Base-by-base conservation (phyloP, 2,329 filamentous ascomycete genomes). In the Myriosclerotinia curreyana region DNA sequence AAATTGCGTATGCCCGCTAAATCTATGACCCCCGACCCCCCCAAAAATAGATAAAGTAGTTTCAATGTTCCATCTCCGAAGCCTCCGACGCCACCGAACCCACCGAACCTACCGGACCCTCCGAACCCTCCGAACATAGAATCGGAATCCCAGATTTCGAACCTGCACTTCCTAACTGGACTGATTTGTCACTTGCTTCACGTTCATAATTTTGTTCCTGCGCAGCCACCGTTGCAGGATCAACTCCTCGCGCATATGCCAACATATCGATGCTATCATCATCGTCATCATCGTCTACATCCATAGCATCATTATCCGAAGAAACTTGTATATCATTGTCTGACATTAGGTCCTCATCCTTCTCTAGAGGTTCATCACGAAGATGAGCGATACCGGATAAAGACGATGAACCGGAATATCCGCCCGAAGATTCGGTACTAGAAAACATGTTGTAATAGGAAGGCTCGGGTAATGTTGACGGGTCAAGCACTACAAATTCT, bases 261-360 rank as follows among this genome's bases (percentile, higher is more conserved):
- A 65, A 25, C 63, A 65, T 62, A 28, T 65, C 63, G 14, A 65
- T 55, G 15, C 63, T 65, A 15, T 53, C 51, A 9, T 65, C 50
- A 50, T 64, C 56, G 9, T 65, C 61, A 1, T 44, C 53, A 31
- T 50, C 53, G 28, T 22, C 48, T 7, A 62, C 9, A 25, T 62
- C 42, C 49, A 49, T 54, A 6, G 28, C 58, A 25, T 14, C 28
- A 2, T 17, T 49, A 49, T 60, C 28, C 5, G 55, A 60, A 48
- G 48, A 59, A 2, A 59, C 40, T n/a, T 60, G 55, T 20, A 60
- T 52, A n/a, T 44, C 55, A 28, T 60, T 46, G 1, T 64, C 48
- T 22, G 38, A 38, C 22, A 56, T 38, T 4, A 55, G 11, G n/a
- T 50, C 28, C 31, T 51, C 31, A 8, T 31, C 42, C 20, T 28